Base-by-base conservation (phyloP, 176 grass and related monocot genomes). In the Pontederia crassipes region DNA sequence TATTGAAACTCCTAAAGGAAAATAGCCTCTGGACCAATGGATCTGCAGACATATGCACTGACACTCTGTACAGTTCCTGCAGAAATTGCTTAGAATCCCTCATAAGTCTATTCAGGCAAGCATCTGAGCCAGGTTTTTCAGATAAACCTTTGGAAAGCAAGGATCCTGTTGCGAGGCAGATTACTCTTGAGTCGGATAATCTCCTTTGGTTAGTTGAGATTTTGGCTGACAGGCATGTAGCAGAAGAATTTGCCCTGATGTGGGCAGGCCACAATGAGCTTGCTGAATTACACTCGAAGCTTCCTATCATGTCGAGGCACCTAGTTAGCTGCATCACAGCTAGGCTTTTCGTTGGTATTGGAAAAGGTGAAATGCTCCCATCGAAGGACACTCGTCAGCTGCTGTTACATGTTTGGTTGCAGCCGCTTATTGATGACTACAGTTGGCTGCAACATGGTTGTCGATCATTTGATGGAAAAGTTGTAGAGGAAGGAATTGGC, bases 1-100 rank as follows among this genome's bases (percentile, higher is more conserved):
- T 95, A 58, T 61, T 83, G 52, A 95, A 89, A 62, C 85, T 95
- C 48, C 69, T 95, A 24, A 95, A 89, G 78, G 90, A 95, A 68
- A 89, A 81, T 52, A 78, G 27, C 54, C 62, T 68, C 26, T 70
- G 59, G 12, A 56, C 47, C 10, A 73, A 77, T 54, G 80, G 73
- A 64, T 78, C 85, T 48, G 54, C 49, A n/a, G 77, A 86, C 58
- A 80, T 79, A 64, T 86, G 80, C 17, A 67, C 63, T 16, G 62
- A 65, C 63, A 79, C 78, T 35, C 48, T 95, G 55, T 95, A 86
- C 65, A 64, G 69, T 18, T 81, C 51, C 29, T 95, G 78, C 60
- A 52, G 40, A 26, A 64, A 60, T 63, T 89, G 82, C 73, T 51
- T 95, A 57, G 70, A 86, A 28, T 95, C 77, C 0, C 29, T 95